A percentile compares a stretch with the other conserved stretches of the same genome.
Evolutionary conservation across 148 eudicot genomes (phyloP).

Genomic region (Camellia japonica): DNA sequence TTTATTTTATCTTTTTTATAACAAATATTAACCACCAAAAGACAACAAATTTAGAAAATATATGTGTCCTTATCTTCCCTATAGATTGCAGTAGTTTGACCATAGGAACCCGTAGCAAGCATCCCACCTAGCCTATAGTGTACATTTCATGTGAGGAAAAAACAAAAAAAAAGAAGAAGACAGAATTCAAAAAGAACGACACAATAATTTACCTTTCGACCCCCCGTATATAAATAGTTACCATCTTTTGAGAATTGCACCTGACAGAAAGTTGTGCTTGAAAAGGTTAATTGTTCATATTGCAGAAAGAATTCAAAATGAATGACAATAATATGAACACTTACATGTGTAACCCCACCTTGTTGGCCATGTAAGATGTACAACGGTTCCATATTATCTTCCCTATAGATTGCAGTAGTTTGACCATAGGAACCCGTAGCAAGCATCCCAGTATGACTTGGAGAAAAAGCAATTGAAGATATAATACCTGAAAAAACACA

Average conservation of each 20-base stretch:
- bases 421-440: constrained; percentile 93
- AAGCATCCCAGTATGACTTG: constrained; percentile 73
- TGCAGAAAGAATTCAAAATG: not conserved
- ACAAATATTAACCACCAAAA: not conserved
- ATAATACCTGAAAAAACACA: constrained; percentile 57
- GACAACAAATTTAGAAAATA: not conserved
- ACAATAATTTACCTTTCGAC: constrained; percentile 64
- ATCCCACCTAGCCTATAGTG: too few species aligned
- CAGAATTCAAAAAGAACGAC: not conserved
- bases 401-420: constrained; percentile 79
- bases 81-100: too few species aligned
- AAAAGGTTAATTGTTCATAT: constrained; percentile 1
- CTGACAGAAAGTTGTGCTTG: constrained; percentile 36
- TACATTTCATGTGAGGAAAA: not conserved
- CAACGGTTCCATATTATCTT: constrained; percentile 91
- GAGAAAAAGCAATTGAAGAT: constrained; percentile 87
- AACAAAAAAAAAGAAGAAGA: constrained; percentile 1
- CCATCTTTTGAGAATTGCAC: constrained; percentile 97
- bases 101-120: too few species aligned
- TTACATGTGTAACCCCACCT: constrained; percentile 97
- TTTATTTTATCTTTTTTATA: not conserved
- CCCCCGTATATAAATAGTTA: constrained; percentile 91
- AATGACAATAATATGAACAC: constrained; percentile 20
- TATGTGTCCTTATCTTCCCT: not conserved
- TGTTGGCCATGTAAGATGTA: constrained; percentile 97